Base-by-base conservation (phyloP, 371 early-diverging fungal species). In the Actinomucor elegans region DNA sequence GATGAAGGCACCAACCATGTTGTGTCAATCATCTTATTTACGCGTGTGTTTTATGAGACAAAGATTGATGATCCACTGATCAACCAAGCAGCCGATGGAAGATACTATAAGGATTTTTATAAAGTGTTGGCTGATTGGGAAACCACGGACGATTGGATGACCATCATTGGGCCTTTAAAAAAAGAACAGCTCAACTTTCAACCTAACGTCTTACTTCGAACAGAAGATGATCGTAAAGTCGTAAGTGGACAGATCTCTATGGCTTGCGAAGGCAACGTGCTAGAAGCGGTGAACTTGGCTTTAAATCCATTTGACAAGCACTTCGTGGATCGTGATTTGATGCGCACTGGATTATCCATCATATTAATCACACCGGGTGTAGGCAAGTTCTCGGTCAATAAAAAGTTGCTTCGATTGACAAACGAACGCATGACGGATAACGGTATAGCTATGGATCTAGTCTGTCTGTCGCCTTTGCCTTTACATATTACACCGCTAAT, bases 121-220 rank as follows among this genome's bases (percentile, higher is more conserved):
- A 90, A 94, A 52, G 97, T 97, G 14, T 74, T 97, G 7, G 84
- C 90, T 5, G 95, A 98, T 58, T 94, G 92, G 91, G 97, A 96
- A 55, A 88, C 88, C 15, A 82, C 89, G 3, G 64, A 82, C 11
- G 95, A 98, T 59, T 97, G 97, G 97, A 75, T 79, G 11, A 69
- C 82, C 2, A 82, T 88, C 14, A 82, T 96, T 35, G 73, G 85
- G 1, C 83, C 87, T 0, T 76, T 94, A 12, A 88, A 91, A 28
- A 81, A 89, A 50, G 96, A 94, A 60, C 86, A 94, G 44, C 74
- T 90, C 52, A 80, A 76, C 14, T 97, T 92, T 66, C 86, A 89
- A 49, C 81, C 81, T 15, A 84, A 87, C 55, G 88, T 96, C 14
- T 67, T 96, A 28, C 71, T 85, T 45, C 71, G 80, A 1, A 67